Conservation (phyloP, 176 grass and related monocot genomes). For the Carex littledalei region DNA sequence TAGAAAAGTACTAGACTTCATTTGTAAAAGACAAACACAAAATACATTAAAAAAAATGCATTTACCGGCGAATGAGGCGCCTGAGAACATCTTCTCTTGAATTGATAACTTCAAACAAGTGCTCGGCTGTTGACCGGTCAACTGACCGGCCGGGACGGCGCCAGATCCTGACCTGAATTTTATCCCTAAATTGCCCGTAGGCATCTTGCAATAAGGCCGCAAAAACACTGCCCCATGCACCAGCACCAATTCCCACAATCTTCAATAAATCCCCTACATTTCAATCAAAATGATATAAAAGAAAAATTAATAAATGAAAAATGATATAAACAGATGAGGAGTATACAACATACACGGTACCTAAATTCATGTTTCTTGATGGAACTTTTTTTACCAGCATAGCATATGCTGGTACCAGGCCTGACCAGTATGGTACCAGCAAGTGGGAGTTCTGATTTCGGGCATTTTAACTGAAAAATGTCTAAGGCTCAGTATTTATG, state of each 20-base stretch:
- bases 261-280: conserved; percentile 58
- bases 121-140: conserved; percentile 59
- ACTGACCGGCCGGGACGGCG: conserved; percentile 54
- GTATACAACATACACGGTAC: background rate
- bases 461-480: background rate
- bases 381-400: background rate
- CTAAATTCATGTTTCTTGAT: background rate
- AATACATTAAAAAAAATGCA: background rate
- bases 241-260: conserved; percentile 90
- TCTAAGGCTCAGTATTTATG: background rate
- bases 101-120: conserved; percentile 97
- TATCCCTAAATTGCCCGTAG: conserved; percentile 76
- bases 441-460: background rate
- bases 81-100: conserved; percentile 88
- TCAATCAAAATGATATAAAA: background rate
- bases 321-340: background rate
- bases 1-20: background rate
- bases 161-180: conserved; percentile 96
- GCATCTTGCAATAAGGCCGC: conserved; percentile 89
- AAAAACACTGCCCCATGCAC: conserved; percentile 94
- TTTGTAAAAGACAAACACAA: background rate
- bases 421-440: background rate
- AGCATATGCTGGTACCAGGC: background rate
- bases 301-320: background rate
- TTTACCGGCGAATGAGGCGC: conserved; percentile 66